Base-by-base conservation (phyloP, 1,139 yeast genomes). In the Entelexis paramagnoliae region DNA sequence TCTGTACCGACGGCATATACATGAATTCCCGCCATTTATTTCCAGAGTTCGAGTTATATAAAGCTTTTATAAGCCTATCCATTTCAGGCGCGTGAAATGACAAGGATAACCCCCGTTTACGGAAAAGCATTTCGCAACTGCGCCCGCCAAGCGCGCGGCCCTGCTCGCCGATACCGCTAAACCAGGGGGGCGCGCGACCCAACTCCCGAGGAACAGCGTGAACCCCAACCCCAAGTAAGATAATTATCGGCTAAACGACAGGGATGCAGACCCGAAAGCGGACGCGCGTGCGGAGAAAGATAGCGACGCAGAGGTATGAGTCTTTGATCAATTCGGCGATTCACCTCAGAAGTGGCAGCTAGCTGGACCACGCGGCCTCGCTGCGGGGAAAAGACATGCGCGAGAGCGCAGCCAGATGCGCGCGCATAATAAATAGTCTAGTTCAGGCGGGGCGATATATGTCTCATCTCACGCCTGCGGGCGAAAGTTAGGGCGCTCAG, bases 111-210 rank as follows among this genome's bases (percentile, higher is more conserved):
- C 42, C 26, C 14, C 24, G 30, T 14, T 26, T 14, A 26, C n/a
- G 19, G 17, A 4, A 26, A 24, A 6, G 19, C 11, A 5, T 39
- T 26, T 7, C 6, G 14, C 42, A 4, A 7, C 32, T 3, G 8
- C n/a, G 28, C 9, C 29, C 14, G 41, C 41, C 43, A 40, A 28
- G 30, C 30, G 33, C 22, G 30, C 26, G n/a, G 17, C 26, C 5
- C 26, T 4, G 17, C 11, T 10, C 34, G 34, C 45, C 45, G 45
- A 41, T 41, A 41, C 34, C 45, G 45, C 45, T 41, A 41, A 41
- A 17, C 26, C n/a, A 16, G 14, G 26, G 28, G 41, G 19, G 35
- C 35, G 19, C 35, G 19, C 19, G 19, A 29, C 41, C 10, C 14
- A 8, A 4, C 20, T 36, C 41, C 26, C 41, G 41, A 36, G 41